Evolutionary conservation across 2,329 filamentous ascomycete species (phyloP), one percentile per base, ranked within the genome.

Genomic region (Calonectria hongkongensis): DNA sequence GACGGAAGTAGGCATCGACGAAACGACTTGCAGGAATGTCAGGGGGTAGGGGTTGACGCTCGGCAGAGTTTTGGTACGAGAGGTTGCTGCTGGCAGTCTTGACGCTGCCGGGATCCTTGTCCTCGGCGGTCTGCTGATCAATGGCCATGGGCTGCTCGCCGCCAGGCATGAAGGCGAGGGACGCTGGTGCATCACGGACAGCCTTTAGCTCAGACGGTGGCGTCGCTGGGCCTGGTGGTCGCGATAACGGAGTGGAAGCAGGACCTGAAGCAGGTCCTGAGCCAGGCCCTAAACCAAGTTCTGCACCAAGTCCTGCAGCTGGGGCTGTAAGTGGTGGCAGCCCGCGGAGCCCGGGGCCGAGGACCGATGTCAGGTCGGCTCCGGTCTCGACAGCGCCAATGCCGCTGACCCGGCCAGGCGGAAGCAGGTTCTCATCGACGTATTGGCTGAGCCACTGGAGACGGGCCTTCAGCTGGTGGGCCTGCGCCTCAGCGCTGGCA

Each of bases 1-100:
- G 84, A 18, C 84, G 82, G 68, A 87, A 87, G 76, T 87, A 88
- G 18, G 86, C 86, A 64, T 87, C 83, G 10, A 85, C 82, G 28
- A 85, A 85, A 21, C 78, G 79, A 13, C 81, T 80, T 7, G 83
- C 82, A 10, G 78, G 73, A 56, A 79, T 76, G 43, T 80, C 75
- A 33, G 76, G 66, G 43, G 78, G 78, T 1, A 80, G 69, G 30
- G 77, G 60, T 33, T 76, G 76, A 13, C 72, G 73, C n/a, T 79
- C 78, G 2, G 62, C 63, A 28, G 77, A 79, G 27, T 65, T 71
- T 56, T 74, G 75, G 21, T 79, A 80, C 2, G 78, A 79, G 36
- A 77, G 54, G 56, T 72, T 73, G 21, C 75, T 78, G 54, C 76
- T 79, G 4, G 71, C 65, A 33, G 76, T 74, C 47, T 71, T 73